phyloP scores from a whole-genome alignment of 2,329 filamentous ascomycete species.

The Monosporascus sp. region DNA sequence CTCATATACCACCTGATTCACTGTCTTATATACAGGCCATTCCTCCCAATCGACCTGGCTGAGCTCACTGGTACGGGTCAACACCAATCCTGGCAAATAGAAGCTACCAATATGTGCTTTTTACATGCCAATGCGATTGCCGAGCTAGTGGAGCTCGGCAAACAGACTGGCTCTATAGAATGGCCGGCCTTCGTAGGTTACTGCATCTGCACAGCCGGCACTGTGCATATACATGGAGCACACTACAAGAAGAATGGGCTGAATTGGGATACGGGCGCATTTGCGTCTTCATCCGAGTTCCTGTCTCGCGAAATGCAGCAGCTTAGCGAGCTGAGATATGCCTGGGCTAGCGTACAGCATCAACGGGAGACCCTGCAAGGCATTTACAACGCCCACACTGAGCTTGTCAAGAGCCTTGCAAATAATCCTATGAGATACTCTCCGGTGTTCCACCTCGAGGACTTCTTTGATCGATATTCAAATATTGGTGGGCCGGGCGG shows the following conservation, averaged over 20 bases:
- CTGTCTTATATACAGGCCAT: conserved; percentile 81
- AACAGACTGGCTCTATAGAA: conserved; percentile 67
- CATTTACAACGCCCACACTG: conserved; percentile 72
- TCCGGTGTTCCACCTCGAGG: conserved; percentile 77
- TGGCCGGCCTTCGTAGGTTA: conserved; percentile 86
- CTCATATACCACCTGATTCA: conserved; percentile 83
- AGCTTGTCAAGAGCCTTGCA: conserved; percentile 68
- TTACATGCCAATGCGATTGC: conserved; percentile 83
- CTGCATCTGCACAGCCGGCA: conserved; percentile 80
- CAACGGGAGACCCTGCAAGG: conserved; percentile 73
- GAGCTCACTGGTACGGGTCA: conserved; percentile 76
- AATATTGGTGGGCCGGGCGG: conserved; percentile 54
- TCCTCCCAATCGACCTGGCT: conserved; percentile 76
- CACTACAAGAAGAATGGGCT: conserved; percentile 60
- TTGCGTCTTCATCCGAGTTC: conserved; percentile 61
- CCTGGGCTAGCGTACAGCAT: conserved; percentile 74
- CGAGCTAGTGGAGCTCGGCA: conserved; percentile 74
- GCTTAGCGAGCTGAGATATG: conserved; percentile 66
- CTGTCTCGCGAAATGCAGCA: conserved; percentile 75
- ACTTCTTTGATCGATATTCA: conserved; percentile 79
- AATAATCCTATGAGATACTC: conserved; percentile 67
- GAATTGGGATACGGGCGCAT: conserved; percentile 54
- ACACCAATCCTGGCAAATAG: conserved; percentile 89
- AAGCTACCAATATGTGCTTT: conserved; percentile 82
- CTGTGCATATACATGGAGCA: conserved; percentile 80